Conservation (phyloP, 495 filamentous ascomycete species). For the Amniculicola lignicola region DNA sequence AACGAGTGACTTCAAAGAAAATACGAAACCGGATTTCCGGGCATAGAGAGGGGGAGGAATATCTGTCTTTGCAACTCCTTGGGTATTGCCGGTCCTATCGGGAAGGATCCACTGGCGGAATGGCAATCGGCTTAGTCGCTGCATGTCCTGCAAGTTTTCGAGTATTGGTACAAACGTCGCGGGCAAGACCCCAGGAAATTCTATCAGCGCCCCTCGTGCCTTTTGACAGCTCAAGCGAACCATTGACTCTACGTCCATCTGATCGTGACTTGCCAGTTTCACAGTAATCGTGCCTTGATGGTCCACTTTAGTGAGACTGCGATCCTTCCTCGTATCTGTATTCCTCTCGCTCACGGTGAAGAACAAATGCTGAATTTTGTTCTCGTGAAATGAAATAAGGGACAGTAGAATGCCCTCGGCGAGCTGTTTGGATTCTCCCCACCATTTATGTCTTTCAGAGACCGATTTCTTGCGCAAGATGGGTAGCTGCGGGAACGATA, state of each 20-base stretch:
- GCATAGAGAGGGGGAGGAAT: slow-evolving; percentile 54
- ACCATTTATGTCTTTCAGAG: slow-evolving; percentile 5
- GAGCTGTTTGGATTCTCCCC: slow-evolving; percentile 3
- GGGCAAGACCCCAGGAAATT: slow-evolving; percentile 67
- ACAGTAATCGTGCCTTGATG: slow-evolving; percentile 3
- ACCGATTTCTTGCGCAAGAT: neutral
- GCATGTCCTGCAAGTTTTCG: slow-evolving; percentile 59
- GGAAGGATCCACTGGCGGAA: slow-evolving; percentile 7
- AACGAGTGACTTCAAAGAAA: neutral
- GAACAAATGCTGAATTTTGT: slow-evolving; percentile 7
- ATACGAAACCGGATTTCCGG: slow-evolving; percentile 33
- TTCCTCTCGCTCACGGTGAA: slow-evolving; percentile 1
- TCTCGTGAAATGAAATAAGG: neutral
- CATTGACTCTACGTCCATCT: neutral
- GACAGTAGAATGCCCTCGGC: slow-evolving; percentile 6
- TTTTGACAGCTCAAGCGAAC: neutral
- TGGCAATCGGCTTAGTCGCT: slow-evolving; percentile 7
- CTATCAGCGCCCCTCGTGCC: slow-evolving; percentile 48
- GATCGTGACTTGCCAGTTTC: neutral
- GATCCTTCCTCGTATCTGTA: neutral
- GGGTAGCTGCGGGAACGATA: neutral
- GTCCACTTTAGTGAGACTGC: slow-evolving; percentile 1
- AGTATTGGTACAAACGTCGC: slow-evolving; percentile 64
- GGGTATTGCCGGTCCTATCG: neutral
- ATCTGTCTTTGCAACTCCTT: neutral